phyloP scores from a whole-genome alignment of 2,329 filamentous ascomycete genomes.

The Aspergillus nomiae region DNA sequence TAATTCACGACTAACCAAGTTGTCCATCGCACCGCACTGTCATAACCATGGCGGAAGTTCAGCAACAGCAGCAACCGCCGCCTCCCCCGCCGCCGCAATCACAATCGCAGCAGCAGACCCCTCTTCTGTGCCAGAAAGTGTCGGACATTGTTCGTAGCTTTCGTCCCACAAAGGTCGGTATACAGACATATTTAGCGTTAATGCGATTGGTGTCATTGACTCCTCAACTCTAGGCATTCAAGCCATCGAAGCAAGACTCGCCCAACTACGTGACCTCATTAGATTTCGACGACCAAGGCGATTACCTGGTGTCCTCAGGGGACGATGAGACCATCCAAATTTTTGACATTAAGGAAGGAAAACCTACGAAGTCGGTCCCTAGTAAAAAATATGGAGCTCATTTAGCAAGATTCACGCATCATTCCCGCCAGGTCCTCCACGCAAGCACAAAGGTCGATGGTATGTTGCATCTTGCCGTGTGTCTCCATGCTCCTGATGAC shows the following conservation, averaged over 20 bases:
- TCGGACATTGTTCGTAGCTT: constrained; percentile 77
- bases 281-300: constrained; percentile 94
- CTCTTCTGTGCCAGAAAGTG: constrained; percentile 62
- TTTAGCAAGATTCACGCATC: constrained; percentile 90
- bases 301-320: constrained; percentile 85
- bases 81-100: constrained; percentile 25
- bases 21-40: neutral
- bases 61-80: constrained; percentile 27
- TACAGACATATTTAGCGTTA: neutral
- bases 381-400: constrained; percentile 98
- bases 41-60: constrained; percentile 31
- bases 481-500: neutral
- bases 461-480: constrained; percentile 40
- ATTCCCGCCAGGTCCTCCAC: constrained; percentile 87
- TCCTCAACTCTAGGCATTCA: constrained; percentile 31
- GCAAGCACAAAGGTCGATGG: constrained; percentile 93
- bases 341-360: constrained; percentile 89
- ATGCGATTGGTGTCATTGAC: constrained; percentile 9
- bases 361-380: constrained; percentile 82
- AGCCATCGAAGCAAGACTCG: constrained; percentile 40
- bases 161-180: constrained; percentile 73
- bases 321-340: constrained; percentile 95
- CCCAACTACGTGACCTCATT: constrained; percentile 76
- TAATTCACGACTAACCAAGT: constrained; percentile 6
- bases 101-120: constrained; percentile 26